Evolutionary conservation across 805 yeast species (phyloP).

Genomic region (Metschnikowia chrysomelidarum): DNA sequence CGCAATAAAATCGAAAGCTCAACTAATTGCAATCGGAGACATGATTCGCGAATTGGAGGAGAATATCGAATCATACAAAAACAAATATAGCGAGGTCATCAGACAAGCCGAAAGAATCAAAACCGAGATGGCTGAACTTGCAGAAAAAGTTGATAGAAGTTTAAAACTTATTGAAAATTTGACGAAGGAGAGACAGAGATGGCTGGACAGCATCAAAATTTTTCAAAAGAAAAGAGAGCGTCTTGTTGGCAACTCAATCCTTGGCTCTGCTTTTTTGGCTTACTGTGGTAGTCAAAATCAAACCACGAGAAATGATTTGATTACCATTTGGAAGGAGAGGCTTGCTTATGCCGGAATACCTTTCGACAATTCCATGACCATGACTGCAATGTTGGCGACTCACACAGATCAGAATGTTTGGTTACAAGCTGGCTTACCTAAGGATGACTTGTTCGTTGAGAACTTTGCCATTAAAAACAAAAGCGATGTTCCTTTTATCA

Average conservation of each 20-base stretch:
- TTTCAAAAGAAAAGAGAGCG: constrained; percentile 46
- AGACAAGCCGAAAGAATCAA: constrained; percentile 77
- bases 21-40: constrained; percentile 70
- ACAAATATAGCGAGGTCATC: constrained; percentile 67
- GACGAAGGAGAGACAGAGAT: constrained; percentile 65
- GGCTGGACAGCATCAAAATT: constrained; percentile 59
- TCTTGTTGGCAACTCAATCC: constrained; percentile 62
- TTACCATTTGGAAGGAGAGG: constrained; percentile 33
- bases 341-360: constrained; percentile 37
- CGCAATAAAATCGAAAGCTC: constrained; percentile 60
- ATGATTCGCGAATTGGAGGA: constrained; percentile 75
- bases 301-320: constrained; percentile 36
- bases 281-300: constrained; percentile 63
- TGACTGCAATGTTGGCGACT: constrained; percentile 38
- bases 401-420: constrained; percentile 46
- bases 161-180: constrained; percentile 59
- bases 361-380: constrained; percentile 34
- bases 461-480: constrained; percentile 55
- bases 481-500: constrained; percentile 49
- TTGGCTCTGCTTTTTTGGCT: constrained; percentile 59
- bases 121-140: constrained; percentile 62
- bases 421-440: constrained; percentile 51
- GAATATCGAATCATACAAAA: constrained; percentile 67
- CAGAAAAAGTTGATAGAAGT: constrained; percentile 61
- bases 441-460: constrained; percentile 61